Percentiles rank a stretch among this genome's conserved stretches.
Conservation (phyloP, 176 grass and related monocot genomes). For the Cymbopogon citratus region DNA sequence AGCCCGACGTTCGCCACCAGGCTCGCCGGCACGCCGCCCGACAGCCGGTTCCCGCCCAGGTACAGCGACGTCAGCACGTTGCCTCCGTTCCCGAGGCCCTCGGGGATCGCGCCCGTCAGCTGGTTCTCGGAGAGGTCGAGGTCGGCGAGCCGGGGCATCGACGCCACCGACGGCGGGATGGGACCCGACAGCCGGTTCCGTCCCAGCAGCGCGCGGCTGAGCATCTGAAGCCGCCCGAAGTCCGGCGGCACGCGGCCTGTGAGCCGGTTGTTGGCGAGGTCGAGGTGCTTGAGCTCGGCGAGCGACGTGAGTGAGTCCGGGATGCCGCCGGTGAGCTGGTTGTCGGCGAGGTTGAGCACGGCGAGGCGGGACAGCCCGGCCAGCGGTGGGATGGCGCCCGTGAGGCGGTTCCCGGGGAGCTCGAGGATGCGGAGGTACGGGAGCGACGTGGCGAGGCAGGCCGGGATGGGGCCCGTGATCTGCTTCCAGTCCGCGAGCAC, state of each 20-base stretch:
- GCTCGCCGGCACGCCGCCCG: slow-evolving; percentile 45
- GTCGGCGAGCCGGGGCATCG: slow-evolving; percentile 64
- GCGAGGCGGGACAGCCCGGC: slow-evolving; percentile 51
- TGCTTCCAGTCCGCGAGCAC: slow-evolving; percentile 96
- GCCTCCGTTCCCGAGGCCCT: neutral
- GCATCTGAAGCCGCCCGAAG: slow-evolving; percentile 57
- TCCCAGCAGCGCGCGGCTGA: slow-evolving; percentile 75
- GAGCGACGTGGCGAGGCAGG: slow-evolving; percentile 66
- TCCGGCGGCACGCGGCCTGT: slow-evolving; percentile 47
- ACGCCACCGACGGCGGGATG: slow-evolving; percentile 52
- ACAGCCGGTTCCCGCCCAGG: slow-evolving; percentile 61
- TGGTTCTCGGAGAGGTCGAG: slow-evolving; percentile 83
- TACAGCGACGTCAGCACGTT: slow-evolving; percentile 62
- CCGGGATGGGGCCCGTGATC: slow-evolving; percentile 62
- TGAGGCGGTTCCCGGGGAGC: slow-evolving; percentile 71
- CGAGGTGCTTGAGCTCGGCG: slow-evolving; percentile 66
- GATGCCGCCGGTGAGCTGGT: slow-evolving; percentile 53
- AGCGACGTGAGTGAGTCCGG: slow-evolving; percentile 45
- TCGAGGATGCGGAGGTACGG: slow-evolving; percentile 69
- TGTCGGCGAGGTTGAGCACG: slow-evolving; percentile 87
- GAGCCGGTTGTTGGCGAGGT: slow-evolving; percentile 71
- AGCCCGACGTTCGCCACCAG: slow-evolving; percentile 57
- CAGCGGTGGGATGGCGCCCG: slow-evolving; percentile 47
- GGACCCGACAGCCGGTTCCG: slow-evolving; percentile 67
- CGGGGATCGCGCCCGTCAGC: slow-evolving; percentile 52